Base-by-base conservation (phyloP, 495 filamentous ascomycete genomes). In the Friedmanniomyces simplex region DNA sequence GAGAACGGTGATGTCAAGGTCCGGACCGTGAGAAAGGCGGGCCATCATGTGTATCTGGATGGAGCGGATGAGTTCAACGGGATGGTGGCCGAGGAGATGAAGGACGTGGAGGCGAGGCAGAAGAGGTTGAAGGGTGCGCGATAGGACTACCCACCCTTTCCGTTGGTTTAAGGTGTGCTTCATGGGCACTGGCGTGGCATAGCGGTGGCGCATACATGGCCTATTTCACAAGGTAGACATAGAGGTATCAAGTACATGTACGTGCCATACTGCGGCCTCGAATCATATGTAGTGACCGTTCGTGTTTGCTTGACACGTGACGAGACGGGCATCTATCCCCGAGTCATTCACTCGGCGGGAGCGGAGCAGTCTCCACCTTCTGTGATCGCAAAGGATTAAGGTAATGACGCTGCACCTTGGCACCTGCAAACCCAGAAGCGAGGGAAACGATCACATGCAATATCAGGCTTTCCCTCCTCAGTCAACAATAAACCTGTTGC, bases 41-140 rank as follows among this genome's bases (percentile, higher is more conserved):
- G 93, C 0, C 93, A 98, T 68, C 93, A 98, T 73, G 64, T 98
- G 13, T 97, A 98, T 69, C 72, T 98, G 20, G 91, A 96, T 65
- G 89, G 88, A 28, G 85, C 80, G 69, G 82, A 93, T 63, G 83
- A 96, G 66, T 98, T 97, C 69, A 97, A 98, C 69, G 69, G 78
- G 30, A 72, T 85, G 24, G 80, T 96, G 61, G 65, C 76, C 30
- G 71, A 80, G 55, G 91, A 96, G 72, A 83, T 97, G 84, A 79
- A 82, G 64, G 91, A 94, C 59, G 82, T 86, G 20, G 68, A 67
- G 55, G 32, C 18, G 69, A 69, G 60, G 67, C 57, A 49, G 70
- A 71, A 52, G 74, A 79, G 60, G 54, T 54, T 59, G 47, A 18
- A 21, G 50, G 52, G 77, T 59, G 1, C 65, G 55, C 18, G 25